phyloP scores from a whole-genome alignment of 78 protist genomes.

The Anaeramoeba ignava region DNA sequence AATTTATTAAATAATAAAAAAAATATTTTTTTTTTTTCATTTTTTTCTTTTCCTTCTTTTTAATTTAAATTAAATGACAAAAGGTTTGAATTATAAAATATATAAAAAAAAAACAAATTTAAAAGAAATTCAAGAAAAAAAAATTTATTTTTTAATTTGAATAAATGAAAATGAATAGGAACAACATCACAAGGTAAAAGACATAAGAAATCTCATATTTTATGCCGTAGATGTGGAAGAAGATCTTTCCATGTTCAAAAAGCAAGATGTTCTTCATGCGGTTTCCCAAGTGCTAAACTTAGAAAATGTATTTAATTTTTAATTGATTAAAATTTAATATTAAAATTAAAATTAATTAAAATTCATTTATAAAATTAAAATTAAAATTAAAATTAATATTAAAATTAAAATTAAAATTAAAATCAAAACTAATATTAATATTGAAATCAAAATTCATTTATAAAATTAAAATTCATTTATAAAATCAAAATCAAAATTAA shows the following conservation, averaged over 20 bases:
- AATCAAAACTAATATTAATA: too few relatives aligned
- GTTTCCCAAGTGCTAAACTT: slow-evolving; percentile 78
- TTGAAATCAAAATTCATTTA: too few relatives aligned
- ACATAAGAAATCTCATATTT: slow-evolving; percentile 84
- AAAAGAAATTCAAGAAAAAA: not conserved
- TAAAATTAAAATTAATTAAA: too few relatives aligned
- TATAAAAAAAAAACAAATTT: not conserved
- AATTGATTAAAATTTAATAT: too few relatives aligned
- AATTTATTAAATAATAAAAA: not conserved
- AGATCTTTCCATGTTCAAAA: slow-evolving; percentile 83
- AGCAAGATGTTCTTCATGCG: slow-evolving; percentile 87
- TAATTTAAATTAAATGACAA: not conserved
- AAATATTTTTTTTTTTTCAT: not conserved
- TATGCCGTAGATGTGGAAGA: slow-evolving; percentile 91
- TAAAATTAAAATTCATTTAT: too few relatives aligned
- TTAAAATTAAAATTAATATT: too few relatives aligned
- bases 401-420: too few relatives aligned
- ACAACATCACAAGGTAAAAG: slow-evolving; percentile 81
- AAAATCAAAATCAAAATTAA: too few relatives aligned
- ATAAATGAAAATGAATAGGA: slow-evolving; percentile 50
- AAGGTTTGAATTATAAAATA: not conserved
- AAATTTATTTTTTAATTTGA: not conserved
- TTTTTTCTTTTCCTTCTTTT: not conserved
- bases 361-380: too few relatives aligned
- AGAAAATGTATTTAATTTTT: slow-evolving; percentile 31